A percentile compares a stretch with the other conserved stretches of the same genome.
phyloP scores from a whole-genome alignment of 1,139 yeast species.

The Yamadazyma friedrichii region DNA sequence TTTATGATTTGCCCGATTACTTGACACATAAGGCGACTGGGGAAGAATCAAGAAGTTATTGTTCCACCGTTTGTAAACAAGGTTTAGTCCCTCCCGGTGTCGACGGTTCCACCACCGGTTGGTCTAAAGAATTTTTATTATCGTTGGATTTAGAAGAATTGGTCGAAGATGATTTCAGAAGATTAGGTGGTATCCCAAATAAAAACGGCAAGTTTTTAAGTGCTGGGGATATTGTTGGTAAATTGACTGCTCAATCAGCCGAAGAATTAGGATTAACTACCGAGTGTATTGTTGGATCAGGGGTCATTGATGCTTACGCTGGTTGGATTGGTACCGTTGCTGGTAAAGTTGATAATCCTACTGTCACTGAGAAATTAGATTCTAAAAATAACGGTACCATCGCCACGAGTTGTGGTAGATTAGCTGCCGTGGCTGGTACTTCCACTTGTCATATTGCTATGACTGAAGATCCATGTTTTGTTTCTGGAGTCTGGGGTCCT shows the following conservation, averaged over 20 bases:
- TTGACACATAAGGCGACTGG: constrained; percentile 90
- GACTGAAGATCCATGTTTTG: constrained; percentile 83
- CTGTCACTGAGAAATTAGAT: constrained; percentile 38
- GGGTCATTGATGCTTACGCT: constrained; percentile 96
- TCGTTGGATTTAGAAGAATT: constrained; percentile 73
- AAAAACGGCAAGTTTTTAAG: constrained; percentile 69
- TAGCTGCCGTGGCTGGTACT: constrained; percentile 98
- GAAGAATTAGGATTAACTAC: constrained; percentile 78
- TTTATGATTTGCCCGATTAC: constrained; percentile 89
- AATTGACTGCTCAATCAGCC: constrained; percentile 67
- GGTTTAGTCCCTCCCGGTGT: constrained; percentile 93
- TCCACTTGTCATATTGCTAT: constrained; percentile 94
- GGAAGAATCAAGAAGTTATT: constrained; percentile 78
- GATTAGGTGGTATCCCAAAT: constrained; percentile 81
- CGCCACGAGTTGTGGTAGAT: constrained; percentile 70
- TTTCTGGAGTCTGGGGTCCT: constrained; percentile 98
- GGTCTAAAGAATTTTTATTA: constrained; percentile 79
- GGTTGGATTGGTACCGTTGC: constrained; percentile 99
- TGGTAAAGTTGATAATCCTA: constrained; percentile 64
- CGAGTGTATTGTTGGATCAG: constrained; percentile 84
- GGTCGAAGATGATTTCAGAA: constrained; percentile 69
- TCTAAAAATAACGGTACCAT: constrained; percentile 37
- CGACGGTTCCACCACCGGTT: constrained; percentile 80
- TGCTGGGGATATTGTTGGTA: constrained; percentile 89
- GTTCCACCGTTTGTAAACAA: constrained; percentile 93